Conservation (phyloP, 768 basidiomycete genomes). For the Pulveroboletus sp. region DNA sequence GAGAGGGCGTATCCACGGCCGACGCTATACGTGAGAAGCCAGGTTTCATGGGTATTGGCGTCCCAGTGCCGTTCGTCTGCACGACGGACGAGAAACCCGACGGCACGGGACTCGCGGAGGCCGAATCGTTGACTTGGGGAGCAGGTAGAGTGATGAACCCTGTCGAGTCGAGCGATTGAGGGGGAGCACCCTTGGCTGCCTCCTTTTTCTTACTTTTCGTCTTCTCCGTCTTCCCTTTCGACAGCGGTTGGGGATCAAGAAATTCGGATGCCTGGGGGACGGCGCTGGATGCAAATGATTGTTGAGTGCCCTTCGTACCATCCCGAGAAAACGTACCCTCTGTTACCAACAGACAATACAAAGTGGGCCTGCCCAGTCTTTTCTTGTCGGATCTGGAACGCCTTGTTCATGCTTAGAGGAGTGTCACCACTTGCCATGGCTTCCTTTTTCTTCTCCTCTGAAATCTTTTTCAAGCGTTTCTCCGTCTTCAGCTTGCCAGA, state of each 20-base stretch:
- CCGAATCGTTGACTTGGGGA: conserved; percentile 43
- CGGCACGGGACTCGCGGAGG: conserved; percentile 42
- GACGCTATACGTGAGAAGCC: conserved; percentile 77
- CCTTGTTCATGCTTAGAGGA: conserved; percentile 89
- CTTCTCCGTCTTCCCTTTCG: conserved; percentile 82
- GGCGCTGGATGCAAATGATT: conserved; percentile 45
- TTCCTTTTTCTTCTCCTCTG: conserved; percentile 92
- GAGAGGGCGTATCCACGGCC: conserved; percentile 34
- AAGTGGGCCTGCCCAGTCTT: conserved; percentile 96
- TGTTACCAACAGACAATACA: conserved; percentile 88
- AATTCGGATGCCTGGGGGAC: conserved; percentile 84
- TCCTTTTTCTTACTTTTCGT: conserved; percentile 79
- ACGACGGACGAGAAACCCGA: conserved; percentile 33
- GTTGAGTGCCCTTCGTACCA: conserved; percentile 2
- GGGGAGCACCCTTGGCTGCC: conserved; percentile 42
- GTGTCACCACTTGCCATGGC: conserved; percentile 96
- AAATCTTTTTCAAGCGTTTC: conserved; percentile 93
- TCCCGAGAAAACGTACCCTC: conserved; percentile 59
- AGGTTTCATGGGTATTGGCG: conserved; percentile 59
- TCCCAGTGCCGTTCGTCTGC: conserved; percentile 39
- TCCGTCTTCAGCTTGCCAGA: conserved; percentile 97
- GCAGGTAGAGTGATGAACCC: conserved; percentile 76
- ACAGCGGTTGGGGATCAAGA: conserved; percentile 72
- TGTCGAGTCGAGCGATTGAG: conserved; percentile 43
- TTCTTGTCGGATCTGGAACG: conserved; percentile 90